These are phyloP conservation scores for Rosa chinensis DNA, from an alignment of 306 rosid species.

Conservation along the genomic window DNA sequence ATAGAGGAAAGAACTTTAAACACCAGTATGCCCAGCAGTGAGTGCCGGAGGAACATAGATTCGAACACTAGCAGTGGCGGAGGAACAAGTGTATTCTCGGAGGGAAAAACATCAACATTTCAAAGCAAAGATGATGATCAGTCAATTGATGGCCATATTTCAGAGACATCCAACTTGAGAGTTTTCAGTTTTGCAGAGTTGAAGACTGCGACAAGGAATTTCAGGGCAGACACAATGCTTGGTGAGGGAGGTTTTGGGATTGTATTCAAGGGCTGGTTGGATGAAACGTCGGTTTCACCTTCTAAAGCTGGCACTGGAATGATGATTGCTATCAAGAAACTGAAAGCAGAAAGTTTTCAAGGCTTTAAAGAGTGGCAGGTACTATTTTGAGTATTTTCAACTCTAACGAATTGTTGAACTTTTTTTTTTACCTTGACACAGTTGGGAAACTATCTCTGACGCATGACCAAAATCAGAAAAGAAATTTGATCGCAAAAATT, in stretches of 20 bases:
- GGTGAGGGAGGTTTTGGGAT: slow-evolving; percentile 92
- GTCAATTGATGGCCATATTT: slow-evolving; percentile 35
- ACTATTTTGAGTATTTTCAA: background rate
- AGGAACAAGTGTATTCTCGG: too few species aligned
- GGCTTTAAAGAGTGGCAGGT: slow-evolving; percentile 70
- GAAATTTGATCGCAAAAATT: too few species aligned
- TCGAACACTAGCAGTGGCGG: too few species aligned
- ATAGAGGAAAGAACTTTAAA: too few species aligned
- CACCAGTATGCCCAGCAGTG: too few species aligned
- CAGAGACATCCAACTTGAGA: slow-evolving; percentile 54
- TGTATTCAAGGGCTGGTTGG: slow-evolving; percentile 86
- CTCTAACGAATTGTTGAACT: background rate
- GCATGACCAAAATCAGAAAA: background rate
- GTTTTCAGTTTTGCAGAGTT: slow-evolving; percentile 58
- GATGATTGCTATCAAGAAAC: slow-evolving; percentile 70
- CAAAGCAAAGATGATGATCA: slow-evolving; percentile 33
- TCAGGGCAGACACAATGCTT: slow-evolving; percentile 53
- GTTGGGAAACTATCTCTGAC: background rate
- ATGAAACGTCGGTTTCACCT: slow-evolving; percentile 59
- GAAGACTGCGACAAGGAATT: slow-evolving; percentile 58
- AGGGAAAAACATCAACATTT: slow-evolving; percentile 18
- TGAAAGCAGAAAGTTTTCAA: slow-evolving; percentile 69
- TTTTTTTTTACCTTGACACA: too few species aligned
- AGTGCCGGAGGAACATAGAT: too few species aligned
- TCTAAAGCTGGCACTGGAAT: slow-evolving; percentile 54